Evolutionary conservation across 2,329 filamentous ascomycete species (phyloP), one percentile per base, ranked within the genome.

Genomic region (Sporothrix phasma): DNA sequence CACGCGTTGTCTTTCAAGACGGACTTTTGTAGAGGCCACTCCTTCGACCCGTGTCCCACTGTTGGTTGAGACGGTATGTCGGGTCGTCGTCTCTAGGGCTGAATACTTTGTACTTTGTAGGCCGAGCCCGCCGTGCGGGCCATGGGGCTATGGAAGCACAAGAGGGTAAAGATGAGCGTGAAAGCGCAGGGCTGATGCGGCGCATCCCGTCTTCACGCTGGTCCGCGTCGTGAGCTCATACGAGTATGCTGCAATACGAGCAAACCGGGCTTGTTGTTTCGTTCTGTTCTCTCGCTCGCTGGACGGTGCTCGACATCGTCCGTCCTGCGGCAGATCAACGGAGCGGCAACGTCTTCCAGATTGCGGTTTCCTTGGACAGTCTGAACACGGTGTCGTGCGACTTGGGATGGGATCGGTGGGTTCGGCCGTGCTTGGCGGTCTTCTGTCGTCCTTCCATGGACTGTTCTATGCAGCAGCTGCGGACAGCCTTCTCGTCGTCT

Each of bases 291-390:
- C 5, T 51, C 22, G 17, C 37, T 17, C 41, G 34, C 43, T 49
- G 22, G 19, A 61, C 43, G 7, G 46, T 47, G 54, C 54, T 39
- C 58, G 43, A 60, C 56, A 61, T 61, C 61, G 22, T 46, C 47
- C 47, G 47, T 45, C 61, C 45, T 56, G 47, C 47, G 61, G 61
- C 39, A 62, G 46, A 62, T 62, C 34, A 62, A 51, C 24, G 24
- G 34, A 43, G 17, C 61, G 47, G 61, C 22, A 62, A 45, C 22
- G 46, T n/a, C 47, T 62, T 54, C 47, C 61, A 62, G 24, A 54
- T 62, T 62, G 61, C 61, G 15, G 10, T 4, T 4, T 11, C 58
- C 34, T 22, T 31, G 39, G 19, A 11, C 34, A 26, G 34, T 58
- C 19, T 58, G 19, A 10, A 41, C 13, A 31, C 5, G 17, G 37